Conservation (phyloP, 225 moss, liverwort and hornwort species). For the Marchantia paleacea region DNA sequence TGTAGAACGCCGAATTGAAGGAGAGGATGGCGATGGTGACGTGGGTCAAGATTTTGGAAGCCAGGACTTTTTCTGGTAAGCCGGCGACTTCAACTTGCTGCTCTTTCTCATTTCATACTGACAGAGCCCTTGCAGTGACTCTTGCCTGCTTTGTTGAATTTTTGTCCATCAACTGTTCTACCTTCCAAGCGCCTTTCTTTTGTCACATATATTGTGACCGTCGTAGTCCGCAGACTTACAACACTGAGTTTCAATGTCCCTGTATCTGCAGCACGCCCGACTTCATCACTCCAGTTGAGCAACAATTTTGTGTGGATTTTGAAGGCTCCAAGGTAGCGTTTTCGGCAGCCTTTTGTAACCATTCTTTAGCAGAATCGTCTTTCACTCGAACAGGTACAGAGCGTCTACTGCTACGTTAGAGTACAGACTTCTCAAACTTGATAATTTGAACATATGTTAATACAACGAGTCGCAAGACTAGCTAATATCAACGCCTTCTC, state of each 20-base stretch:
- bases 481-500: no score
- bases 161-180: not conserved
- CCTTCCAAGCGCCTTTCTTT: not conserved
- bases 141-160: not conserved
- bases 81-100: not conserved
- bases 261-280: slow-evolving; percentile 75
- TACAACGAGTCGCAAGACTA: no score
- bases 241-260: not conserved
- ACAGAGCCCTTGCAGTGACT: no score
- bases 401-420: no score
- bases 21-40: slow-evolving; percentile 60
- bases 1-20: slow-evolving; percentile 50
- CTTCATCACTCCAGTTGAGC: slow-evolving; percentile 91
- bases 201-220: not conserved
- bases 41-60: slow-evolving; percentile 65
- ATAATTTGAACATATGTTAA: no score
- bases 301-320: slow-evolving; percentile 85
- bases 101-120: no score
- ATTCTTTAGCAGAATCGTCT: not conserved
- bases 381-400: not conserved
- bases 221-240: no score
- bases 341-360: no score
- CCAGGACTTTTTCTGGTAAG: slow-evolving; percentile 86
- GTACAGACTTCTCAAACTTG: no score
- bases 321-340: slow-evolving; percentile 69